A percentile compares a stretch with the other conserved stretches of the same genome.
These are phyloP conservation scores for Diaporthe nobilis DNA, from an alignment of 2,329 filamentous ascomycete genomes.

Conservation along the genomic window DNA sequence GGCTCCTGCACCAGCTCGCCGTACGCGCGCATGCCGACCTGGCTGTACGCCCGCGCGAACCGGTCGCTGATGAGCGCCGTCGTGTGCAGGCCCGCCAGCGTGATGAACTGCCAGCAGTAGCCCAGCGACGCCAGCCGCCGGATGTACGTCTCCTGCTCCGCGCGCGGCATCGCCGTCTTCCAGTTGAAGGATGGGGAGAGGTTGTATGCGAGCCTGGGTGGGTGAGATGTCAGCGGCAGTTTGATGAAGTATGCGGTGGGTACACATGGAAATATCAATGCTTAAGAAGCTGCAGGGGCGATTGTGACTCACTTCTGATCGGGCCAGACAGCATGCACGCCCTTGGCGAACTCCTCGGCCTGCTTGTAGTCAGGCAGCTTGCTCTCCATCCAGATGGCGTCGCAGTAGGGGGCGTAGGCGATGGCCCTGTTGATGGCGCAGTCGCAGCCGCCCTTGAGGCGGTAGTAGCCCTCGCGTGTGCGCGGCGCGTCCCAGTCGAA, in stretches of 20 bases:
- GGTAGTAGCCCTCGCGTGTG: slow-evolving; percentile 95
- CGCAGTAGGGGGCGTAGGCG: slow-evolving; percentile 92
- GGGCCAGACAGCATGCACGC: slow-evolving; percentile 94
- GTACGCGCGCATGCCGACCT: slow-evolving; percentile 94
- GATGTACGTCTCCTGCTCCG: slow-evolving; percentile 98
- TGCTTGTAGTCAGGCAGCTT: slow-evolving; percentile 94
- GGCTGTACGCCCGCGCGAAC: slow-evolving; percentile 86
- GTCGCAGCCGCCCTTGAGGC: slow-evolving; percentile 90
- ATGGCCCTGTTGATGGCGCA: slow-evolving; percentile 92
- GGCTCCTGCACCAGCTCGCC: slow-evolving; percentile 98
- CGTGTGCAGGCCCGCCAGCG: slow-evolving; percentile 95
- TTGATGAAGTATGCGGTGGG: no score
- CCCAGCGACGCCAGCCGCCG: slow-evolving; percentile 86
- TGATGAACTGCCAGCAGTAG: slow-evolving; percentile 99
- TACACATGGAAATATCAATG: no score
- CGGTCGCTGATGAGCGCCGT: slow-evolving; percentile 92
- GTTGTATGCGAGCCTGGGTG: slow-evolving; percentile 84
- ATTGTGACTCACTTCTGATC: slow-evolving; percentile 85
- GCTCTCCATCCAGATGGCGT: slow-evolving; percentile 99
- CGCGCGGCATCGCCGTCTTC: slow-evolving; percentile 94
- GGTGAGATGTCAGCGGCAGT: no score
- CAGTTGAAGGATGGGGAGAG: slow-evolving; percentile 99
- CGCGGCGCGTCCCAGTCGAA: slow-evolving; percentile 97
- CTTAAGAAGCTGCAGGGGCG: no score
- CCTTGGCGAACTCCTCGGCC: slow-evolving; percentile 92